Evolutionary conservation across 768 basidiomycete genomes (phyloP).

Genomic region (Auricularia sp.): DNA sequence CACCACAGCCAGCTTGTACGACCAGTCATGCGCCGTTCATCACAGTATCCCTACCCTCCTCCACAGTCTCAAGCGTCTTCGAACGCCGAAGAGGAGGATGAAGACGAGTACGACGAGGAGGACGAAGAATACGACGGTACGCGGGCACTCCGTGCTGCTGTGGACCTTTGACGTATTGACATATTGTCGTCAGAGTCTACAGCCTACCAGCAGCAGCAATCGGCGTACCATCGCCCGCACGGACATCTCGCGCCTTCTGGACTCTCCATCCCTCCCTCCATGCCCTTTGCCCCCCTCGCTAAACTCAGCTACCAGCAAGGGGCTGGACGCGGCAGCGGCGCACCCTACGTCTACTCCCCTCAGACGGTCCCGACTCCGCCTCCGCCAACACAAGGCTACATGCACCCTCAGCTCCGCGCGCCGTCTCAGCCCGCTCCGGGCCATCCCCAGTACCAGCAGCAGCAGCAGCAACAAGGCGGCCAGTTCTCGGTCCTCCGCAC

Average conservation of each 20-base stretch:
- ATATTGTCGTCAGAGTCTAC: background rate
- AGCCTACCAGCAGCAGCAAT: background rate
- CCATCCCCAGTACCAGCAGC: background rate
- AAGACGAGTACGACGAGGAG: background rate
- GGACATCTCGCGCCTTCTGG: background rate
- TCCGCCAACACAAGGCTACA: background rate
- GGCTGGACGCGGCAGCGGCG: background rate
- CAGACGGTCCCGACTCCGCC: background rate
- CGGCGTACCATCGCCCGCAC: background rate
- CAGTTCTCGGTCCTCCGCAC: background rate
- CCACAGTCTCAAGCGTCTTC: background rate
- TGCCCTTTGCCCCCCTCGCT: background rate
- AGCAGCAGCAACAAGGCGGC: background rate
- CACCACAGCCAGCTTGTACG: background rate
- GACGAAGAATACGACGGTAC: background rate
- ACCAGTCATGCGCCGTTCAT: background rate
- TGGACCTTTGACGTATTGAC: background rate
- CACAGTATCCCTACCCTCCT: background rate
- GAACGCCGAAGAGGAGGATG: background rate
- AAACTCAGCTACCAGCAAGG: background rate
- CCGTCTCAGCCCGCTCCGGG: background rate
- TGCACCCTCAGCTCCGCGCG: constrained; percentile 1
- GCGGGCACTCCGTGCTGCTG: background rate
- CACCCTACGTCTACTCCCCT: constrained; percentile 1
- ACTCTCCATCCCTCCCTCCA: background rate